phyloP scores from a whole-genome alignment of 805 yeast species.

The Candida nemodendra region DNA sequence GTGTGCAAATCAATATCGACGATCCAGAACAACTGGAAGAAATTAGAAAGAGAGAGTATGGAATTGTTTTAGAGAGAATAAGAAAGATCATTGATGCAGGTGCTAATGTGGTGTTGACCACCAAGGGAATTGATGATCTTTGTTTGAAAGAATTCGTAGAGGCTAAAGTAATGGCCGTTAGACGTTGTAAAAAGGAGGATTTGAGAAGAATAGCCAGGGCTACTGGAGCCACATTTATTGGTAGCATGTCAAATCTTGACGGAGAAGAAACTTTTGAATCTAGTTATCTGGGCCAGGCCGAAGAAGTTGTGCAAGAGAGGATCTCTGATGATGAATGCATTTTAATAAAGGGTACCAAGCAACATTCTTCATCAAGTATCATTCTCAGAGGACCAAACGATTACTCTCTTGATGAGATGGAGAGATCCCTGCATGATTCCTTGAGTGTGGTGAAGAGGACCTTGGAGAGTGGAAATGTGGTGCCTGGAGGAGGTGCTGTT shows the following conservation, averaged over 20 bases:
- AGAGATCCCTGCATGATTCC: slow-evolving; percentile 93
- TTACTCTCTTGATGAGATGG: slow-evolving; percentile 96
- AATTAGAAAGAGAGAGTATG: slow-evolving; percentile 84
- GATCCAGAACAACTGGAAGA: slow-evolving; percentile 93
- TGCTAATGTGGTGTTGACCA: slow-evolving; percentile 88
- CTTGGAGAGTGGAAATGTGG: slow-evolving; percentile 88
- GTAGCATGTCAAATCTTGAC: slow-evolving; percentile 88
- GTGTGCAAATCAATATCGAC: slow-evolving; percentile 93
- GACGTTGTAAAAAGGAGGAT: slow-evolving; percentile 97
- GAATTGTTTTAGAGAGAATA: slow-evolving; percentile 79
- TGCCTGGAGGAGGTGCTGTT: slow-evolving; percentile 99
- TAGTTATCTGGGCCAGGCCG: slow-evolving; percentile 83
- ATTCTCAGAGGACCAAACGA: slow-evolving; percentile 95
- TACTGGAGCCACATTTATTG: slow-evolving; percentile 90
- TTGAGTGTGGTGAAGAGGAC: slow-evolving; percentile 94
- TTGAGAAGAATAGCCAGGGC: slow-evolving; percentile 95
- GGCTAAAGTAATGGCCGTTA: slow-evolving; percentile 89
- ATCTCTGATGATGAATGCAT: slow-evolving; percentile 98
- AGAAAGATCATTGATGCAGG: slow-evolving; percentile 81
- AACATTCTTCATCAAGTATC: slow-evolving; percentile 88
- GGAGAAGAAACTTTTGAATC: slow-evolving; percentile 93
- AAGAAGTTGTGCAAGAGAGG: slow-evolving; percentile 84
- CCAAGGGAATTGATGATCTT: slow-evolving; percentile 93
- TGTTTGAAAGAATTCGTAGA: slow-evolving; percentile 90
- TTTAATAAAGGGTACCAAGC: slow-evolving; percentile 81